Base-by-base conservation (phyloP, 1,284 basidiomycete genomes). In the Hymenochaete sp. region DNA sequence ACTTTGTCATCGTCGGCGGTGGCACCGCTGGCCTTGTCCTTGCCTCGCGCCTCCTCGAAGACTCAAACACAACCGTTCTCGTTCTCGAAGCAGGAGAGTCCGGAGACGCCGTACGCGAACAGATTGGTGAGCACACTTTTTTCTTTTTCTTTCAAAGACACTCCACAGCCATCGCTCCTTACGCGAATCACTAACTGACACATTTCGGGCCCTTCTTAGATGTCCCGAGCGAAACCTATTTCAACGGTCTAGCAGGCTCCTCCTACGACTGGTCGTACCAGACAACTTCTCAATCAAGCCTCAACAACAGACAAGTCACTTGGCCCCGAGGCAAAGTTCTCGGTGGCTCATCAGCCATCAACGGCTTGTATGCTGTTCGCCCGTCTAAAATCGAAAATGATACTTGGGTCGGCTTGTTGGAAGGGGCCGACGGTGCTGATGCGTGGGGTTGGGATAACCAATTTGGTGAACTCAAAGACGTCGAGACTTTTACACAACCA, bases 11-110 rank as follows among this genome's bases (percentile, higher is more conserved):
- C 51, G 67, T 67, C 19, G 76, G 77, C 27, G 85, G 84, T 26
- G 85, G 85, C 33, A 72, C 80, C 3, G 82, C 81, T 3, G 87
- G 86, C 24, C 70, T 89, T 18, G 79, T 79, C 5, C 59, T 90
- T 22, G 87, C 84, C 1, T 65, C 73, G 11, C 73, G 84, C 21
- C 68, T 91, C n/a, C 72, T 80, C 0, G 84, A 83, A 51, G 77
- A 83, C 65, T 59, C 68, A 0, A 75, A 74, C 53, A 68, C 67
- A n/a, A 80, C 79, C 1, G 80, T 89, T 7, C 71, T 82, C 27
- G 80, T 85, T 33, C 68, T 87, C 45, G 83, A 88, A 59, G 82
- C 82, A 3, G 83, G 84, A 13, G 68, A 70, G 33, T 69, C 75
- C 27, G 82, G 81, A 1, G 65, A 70, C 38, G 68, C 68, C 2